These are phyloP conservation scores for Clohesyomyces aquaticus DNA, from an alignment of 495 filamentous ascomycete species.

Conservation along the genomic window DNA sequence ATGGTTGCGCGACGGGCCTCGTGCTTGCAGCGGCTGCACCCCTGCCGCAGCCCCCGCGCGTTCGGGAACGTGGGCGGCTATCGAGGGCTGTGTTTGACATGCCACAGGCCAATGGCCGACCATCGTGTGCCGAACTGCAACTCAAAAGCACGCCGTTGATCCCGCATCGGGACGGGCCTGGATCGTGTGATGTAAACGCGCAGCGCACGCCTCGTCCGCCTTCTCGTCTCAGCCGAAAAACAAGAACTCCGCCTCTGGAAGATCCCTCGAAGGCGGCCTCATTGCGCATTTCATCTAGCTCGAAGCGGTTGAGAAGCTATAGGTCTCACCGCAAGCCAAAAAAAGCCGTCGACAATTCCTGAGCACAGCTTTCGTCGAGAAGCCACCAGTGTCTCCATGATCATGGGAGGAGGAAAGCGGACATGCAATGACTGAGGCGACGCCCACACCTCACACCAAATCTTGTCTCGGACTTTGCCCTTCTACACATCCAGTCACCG, in stretches of 20 bases:
- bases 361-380: background rate
- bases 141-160: background rate
- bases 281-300: background rate
- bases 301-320: background rate
- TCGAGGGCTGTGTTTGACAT: constrained; percentile 1
- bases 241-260: background rate
- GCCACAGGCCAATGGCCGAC: background rate
- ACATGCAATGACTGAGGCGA: background rate
- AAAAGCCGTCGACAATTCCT: background rate
- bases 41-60: constrained; percentile 5
- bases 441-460: no score
- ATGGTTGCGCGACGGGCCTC: constrained; percentile 6
- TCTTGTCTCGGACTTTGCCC: no score
- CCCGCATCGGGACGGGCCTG: background rate
- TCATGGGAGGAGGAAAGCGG: background rate
- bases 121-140: background rate
- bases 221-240: no score
- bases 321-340: background rate
- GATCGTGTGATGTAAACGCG: no score
- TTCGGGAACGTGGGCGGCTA: constrained; percentile 8
- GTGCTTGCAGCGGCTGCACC: background rate
- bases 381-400: background rate
- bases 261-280: background rate
- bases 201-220: no score
- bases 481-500: no score